Evolutionary conservation across 1,284 basidiomycete species (phyloP).

Genomic region (Bondarzewia mesenterica): DNA sequence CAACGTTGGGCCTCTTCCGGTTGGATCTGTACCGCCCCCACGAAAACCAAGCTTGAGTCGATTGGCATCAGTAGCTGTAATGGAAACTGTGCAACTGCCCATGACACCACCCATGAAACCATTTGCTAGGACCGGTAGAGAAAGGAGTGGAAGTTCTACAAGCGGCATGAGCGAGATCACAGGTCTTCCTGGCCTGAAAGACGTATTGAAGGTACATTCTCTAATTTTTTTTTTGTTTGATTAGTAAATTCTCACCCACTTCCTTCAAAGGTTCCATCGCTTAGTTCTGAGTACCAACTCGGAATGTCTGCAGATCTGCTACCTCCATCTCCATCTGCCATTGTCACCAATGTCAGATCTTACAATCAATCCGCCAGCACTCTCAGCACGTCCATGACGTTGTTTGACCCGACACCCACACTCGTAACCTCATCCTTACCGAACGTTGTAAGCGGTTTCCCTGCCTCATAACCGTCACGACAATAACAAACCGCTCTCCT

Average conservation of each 20-base stretch:
- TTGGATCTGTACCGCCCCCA: conserved; percentile 10
- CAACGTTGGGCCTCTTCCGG: conserved; percentile 4
- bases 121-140: conserved; percentile 30
- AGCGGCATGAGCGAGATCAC: conserved; percentile 26
- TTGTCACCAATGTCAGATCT: conserved; percentile 36
- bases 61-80: conserved; percentile 36
- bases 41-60: conserved; percentile 35
- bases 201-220: conserved; percentile 56
- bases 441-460: conserved; percentile 20
- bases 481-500: conserved; percentile 2
- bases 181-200: conserved; percentile 46
- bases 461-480: conserved; percentile 19
- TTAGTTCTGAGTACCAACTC: conserved; percentile 61
- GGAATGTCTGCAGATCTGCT: conserved; percentile 58
- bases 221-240: not conserved
- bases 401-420: conserved; percentile 3
- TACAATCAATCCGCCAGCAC: conserved; percentile 33
- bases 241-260: not conserved
- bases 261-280: conserved; percentile 44
- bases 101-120: conserved; percentile 34
- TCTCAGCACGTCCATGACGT: conserved; percentile 24
- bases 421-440: conserved; percentile 9
- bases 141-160: conserved; percentile 40
- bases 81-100: conserved; percentile 28
- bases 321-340: conserved; percentile 68